Evolutionary conservation across 306 rosid genomes (phyloP), one percentile per base, ranked within the genome.

Genomic region (Vigna unguiculata): DNA sequence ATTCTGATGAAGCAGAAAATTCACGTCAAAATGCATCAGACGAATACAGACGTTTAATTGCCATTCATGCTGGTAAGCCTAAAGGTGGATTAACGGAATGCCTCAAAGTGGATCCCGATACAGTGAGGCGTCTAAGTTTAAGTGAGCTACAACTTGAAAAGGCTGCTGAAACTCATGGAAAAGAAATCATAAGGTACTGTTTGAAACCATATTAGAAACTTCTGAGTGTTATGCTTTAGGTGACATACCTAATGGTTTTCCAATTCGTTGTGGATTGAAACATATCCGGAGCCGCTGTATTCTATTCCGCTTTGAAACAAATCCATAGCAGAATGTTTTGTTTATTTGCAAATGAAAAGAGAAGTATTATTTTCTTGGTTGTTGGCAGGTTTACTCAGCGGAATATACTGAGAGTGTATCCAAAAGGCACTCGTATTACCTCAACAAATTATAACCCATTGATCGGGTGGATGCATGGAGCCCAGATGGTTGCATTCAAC

Each of bases 401-500:
- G 84, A 96, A 96, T 83, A 82, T 96, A 24, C 85, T 96, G 84
- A 86, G 99, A 85, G 91, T 96, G 52, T 96, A 91, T 81, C 99
- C 99, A 43, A 96, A 93, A 88, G 98, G 98, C 53, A 89, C 80
- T 32, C 96, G 99, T 46, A 82, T 96, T 62, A 88, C 91, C 83
- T 96, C 99, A 4, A 87, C 97, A 55, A 96, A 96, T 73, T 96
- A 93, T 79, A 96, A 96, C 84, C 99, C 99, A 48, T 67, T 93
- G 74, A 87, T 92, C 70, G 99, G 97, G 74, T 96, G 99, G 99
- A 86, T 82, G 77, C 97, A 96, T 81, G 99, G 99, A 73, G 99
- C 99, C 71, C 99, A 96, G 80, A 91, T 96, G 99, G 99, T 96
- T 82, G 99, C 99, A 51, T 93, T 96, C 74, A 96, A 96, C 83